Base-by-base conservation (phyloP, 441 rosid genomes). In the Croton setiger region DNA sequence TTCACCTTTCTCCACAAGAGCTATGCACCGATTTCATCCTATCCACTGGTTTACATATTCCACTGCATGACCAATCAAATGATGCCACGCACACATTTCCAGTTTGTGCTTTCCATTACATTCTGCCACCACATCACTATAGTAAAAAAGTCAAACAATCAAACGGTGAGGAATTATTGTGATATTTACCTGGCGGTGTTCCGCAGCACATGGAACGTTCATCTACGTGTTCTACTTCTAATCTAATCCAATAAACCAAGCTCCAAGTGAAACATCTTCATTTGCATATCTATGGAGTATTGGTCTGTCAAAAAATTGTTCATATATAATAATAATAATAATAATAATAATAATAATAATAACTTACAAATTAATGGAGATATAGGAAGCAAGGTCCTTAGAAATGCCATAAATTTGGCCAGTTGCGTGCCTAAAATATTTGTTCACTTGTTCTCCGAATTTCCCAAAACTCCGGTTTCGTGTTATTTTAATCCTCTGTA, bases 391-490 rank as follows among this genome's bases (percentile, higher is more conserved):
- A 8, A 92, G 85, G 69, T 92, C 98, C 72, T 88, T 90, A 21
- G 98, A 90, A 75, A 92, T 84, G 74, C 83, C 97, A 59, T 92
- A 88, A 41, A 92, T 79, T 72, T 90, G 96, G 5, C 98, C 96
- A 0, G 96, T 90, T 3, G 98, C 98, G 76, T 92, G 98, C 66
- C 93, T 76, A 75, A 92, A 90, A 66, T 92, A 92, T 48, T 84
- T 83, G 78, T 92, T 92, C 43, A 97, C 97, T 75, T 86, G 87
- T 75, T 92, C 98, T 49, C 96, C 96, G 48, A 92, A 92, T 74
- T 92, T 92, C 96, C 96, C n/a, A 86, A 33, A 73, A 82, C 75
- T 90, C 98, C 66, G 98, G 98, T 60, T 92, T n/a, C 98, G 1
- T 87, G 89, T 35, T 92, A 92, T 72, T 88, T 92, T 55, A 78